Conservation (phyloP, 768 basidiomycete genomes). For the Infundibulicybe gibba region DNA sequence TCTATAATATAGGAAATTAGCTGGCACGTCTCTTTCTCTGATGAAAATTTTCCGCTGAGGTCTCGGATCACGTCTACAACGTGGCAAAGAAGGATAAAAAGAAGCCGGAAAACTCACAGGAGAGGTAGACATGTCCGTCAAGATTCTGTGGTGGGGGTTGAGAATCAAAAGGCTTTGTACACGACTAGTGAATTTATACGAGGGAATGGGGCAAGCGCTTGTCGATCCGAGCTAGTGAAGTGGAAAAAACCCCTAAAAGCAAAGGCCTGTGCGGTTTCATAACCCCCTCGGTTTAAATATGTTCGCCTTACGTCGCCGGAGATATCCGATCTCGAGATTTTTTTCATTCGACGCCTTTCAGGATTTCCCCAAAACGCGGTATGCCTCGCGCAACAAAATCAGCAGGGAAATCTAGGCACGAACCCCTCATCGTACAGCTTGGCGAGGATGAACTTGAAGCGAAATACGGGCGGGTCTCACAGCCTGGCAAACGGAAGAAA, state of each 20-base stretch:
- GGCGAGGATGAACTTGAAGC: slow-evolving; percentile 71
- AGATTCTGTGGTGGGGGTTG: slow-evolving; percentile 8
- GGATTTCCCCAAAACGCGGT: too few species aligned
- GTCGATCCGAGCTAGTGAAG: slow-evolving; percentile 15
- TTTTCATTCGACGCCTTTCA: too few species aligned
- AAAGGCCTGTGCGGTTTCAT: too few species aligned
- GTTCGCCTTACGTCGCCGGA: too few species aligned
- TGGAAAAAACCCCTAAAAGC: not conserved
- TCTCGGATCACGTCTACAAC: not conserved
- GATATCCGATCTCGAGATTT: slow-evolving; percentile 1
- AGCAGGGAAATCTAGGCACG: slow-evolving; percentile 65
- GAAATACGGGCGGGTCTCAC: slow-evolving; percentile 76
- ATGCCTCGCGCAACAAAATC: slow-evolving; percentile 68
- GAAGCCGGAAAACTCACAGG: slow-evolving; percentile 16
- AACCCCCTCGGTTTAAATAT: too few species aligned
- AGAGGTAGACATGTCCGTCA: slow-evolving; percentile 17
- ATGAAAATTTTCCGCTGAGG: slow-evolving; percentile 8
- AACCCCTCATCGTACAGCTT: slow-evolving; percentile 84
- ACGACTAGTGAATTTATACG: slow-evolving; percentile 3
- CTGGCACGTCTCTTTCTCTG: not conserved
- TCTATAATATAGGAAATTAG: slow-evolving; percentile 31
- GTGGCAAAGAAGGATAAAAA: slow-evolving; percentile 4
- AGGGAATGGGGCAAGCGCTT: slow-evolving; percentile 10
- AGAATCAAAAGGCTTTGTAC: slow-evolving; percentile 9
- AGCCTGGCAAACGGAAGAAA: slow-evolving; percentile 75